Evolutionary conservation across 2,329 filamentous ascomycete species (phyloP), one percentile per base, ranked within the genome.

Genomic region (Sclerotinia trifoliorum): DNA sequence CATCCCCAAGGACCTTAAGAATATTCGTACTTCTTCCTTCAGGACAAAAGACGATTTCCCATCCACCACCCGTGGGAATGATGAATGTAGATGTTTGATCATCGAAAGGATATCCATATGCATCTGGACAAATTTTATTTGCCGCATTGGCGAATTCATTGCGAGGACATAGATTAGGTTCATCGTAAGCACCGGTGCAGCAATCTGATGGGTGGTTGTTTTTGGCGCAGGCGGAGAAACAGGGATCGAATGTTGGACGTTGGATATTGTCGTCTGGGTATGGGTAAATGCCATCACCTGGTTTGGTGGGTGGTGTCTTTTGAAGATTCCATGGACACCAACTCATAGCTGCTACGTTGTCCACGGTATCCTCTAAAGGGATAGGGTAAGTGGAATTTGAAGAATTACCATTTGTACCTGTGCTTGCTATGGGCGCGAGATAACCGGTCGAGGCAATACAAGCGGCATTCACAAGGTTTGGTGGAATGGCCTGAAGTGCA

Each of bases 281-380:
- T 1, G 91, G 89, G 75, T 93, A 94, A 26, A 94, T 83, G 39
- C 91, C 91, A 73, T 90, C 86, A n/a, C 86, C 86, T 15, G 91
- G 90, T 75, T 89, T 89, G 52, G 82, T 81, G 0, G 91, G 91
- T 19, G 87, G 86, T 67, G 85, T 85, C 29, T 87, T 83, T 74
- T 93, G 90, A 56, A 93, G 82, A 71, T 91, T 86, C 89, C 90
- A 94, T 0, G 92, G 92, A 79, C 92, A 96, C 92, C 92, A 96
- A 66, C 82, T 80, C 32, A 83, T 80, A 21, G 92, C 82, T 68
- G 84, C 80, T 17, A 80, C 77, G 70, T 87, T 83, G 55, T 86
- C 87, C 70, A 88, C 82, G 8, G 80, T 78, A 24, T 81, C 77
- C 72, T 94, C 90, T 73, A 90, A 88, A 0, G 90, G 89, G 48